Base-by-base conservation (phyloP, 345 rosid genomes). In the Iberis pinnata region DNA sequence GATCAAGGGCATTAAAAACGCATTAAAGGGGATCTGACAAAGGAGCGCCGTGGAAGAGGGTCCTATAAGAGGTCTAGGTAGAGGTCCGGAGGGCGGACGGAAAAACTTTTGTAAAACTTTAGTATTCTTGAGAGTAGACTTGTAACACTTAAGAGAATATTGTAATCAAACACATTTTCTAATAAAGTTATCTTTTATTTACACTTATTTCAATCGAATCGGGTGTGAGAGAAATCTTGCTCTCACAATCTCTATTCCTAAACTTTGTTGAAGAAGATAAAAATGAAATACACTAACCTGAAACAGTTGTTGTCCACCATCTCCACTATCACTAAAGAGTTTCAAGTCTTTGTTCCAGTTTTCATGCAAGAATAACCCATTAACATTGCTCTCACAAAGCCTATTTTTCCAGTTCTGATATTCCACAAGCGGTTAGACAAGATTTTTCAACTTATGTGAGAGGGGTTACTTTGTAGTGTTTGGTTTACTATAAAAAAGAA, bases 361-460 rank as follows among this genome's bases (percentile, higher is more conserved):
- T 53, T 81, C 95, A 69, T 75, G 94, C 75, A 89, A 63, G 80
- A 77, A 86, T 43, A 90, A 83, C 20, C 97, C 97, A 79, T 89
- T 88, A 4, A 79, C 86, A 52, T 81, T 88, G 59, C 72, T 89
- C 71, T 86, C 97, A 37, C 78, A 73, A 29, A 89, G 75, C 45
- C 97, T 94, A 74, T 82, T 80, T 74, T 89, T 94, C 97, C 97
- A 89, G 60, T 89, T 95, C 97, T 89, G 17, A 48, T 20, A 24
- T 50, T 36, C 29, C 32, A 55, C 52, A 58, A 60, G 53, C 14
- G 69, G 22, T 56, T 29, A 46, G 26, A 18, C 49, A 12, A n/a
- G 18, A 51, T 22, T 9, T 14, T 24, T 56, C 37, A 40, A 10
- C 4, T 16, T 32, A 50, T 19, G 65, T 22, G 26, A 22, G 11